Evolutionary conservation across 2,329 filamentous ascomycete species (phyloP).

Genomic region (Aspergillus spinulosporus): DNA sequence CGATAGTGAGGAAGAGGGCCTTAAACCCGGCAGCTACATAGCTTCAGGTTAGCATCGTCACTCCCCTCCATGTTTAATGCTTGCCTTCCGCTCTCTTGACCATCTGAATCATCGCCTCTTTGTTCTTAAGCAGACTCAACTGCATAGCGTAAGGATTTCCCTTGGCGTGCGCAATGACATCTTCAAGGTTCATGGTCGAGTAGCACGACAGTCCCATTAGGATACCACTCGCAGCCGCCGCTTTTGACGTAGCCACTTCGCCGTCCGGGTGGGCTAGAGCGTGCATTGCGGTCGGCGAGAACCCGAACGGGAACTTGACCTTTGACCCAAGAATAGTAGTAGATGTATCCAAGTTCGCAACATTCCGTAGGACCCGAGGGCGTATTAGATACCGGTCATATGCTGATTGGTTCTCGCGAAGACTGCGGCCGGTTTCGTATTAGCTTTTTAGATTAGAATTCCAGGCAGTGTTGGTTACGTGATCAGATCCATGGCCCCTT

Average conservation of each 20-base stretch:
- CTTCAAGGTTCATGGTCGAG: not conserved
- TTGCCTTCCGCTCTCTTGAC: conserved; percentile 4
- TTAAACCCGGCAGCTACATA: conserved; percentile 14
- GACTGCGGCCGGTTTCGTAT: conserved; percentile 15
- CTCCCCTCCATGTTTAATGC: not conserved
- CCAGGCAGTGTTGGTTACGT: conserved; percentile 35
- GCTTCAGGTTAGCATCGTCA: not conserved
- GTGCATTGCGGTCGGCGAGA: conserved; percentile 49
- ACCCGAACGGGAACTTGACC: conserved; percentile 51
- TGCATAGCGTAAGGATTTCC: conserved; percentile 9
- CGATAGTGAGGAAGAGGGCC: conserved; percentile 14
- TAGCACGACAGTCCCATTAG: conserved; percentile 3
- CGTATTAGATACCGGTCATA: conserved; percentile 51
- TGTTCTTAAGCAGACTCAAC: conserved; percentile 6
- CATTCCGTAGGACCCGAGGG: conserved; percentile 44
- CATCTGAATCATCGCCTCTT: not conserved
- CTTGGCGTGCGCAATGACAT: not conserved
- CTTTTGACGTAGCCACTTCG: not conserved
- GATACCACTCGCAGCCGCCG: not conserved
- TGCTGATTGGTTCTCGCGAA: conserved; percentile 54
- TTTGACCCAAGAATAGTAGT: conserved; percentile 44
- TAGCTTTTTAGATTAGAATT: not conserved
- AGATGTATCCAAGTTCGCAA: conserved; percentile 42
- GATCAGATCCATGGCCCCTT: conserved; percentile 54
- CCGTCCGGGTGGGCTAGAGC: conserved; percentile 1